Base-by-base conservation (phyloP, 768 basidiomycete species). In the Candolleomyces aberdarensis region DNA sequence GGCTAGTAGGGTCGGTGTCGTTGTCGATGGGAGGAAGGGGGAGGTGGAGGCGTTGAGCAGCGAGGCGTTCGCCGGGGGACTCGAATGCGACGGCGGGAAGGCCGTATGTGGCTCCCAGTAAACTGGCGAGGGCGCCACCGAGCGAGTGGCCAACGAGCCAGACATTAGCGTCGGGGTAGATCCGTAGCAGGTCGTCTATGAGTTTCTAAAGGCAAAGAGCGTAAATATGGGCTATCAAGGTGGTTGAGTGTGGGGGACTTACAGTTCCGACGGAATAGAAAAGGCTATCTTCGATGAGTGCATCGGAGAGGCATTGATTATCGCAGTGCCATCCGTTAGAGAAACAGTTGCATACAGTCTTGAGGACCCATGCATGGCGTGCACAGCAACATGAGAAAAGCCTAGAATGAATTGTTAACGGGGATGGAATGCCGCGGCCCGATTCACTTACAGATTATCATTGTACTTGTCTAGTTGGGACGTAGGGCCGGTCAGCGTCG, bases 331-430 rank as follows among this genome's bases (percentile, higher is more conserved):
- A 87, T 39, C 81, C 78, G 10, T 83, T 78, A 2, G 83, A 77
- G 70, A 87, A 95, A 75, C 96, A 98, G 66, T 92, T 83, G 75
- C 96, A 98, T 3, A 97, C 96, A 2, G 90, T 87, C 40, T 82
- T 81, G 70, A 93, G 89, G 29, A 83, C 69, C 95, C 96, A 98
- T 2, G 91, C 87, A 62, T 96, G 90, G 36, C 87, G 82, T 15
- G 94, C 96, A 67, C 96, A 98, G 70, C 96, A 98, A 74, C 96
- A 98, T 0, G 94, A 91, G 69, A 92, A 93, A 17, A 93, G 72
- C 51, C 78, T 78, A 56, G 29, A 50, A 26, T 26, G 19, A 10
- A 22, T 39, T 40, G 40, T 48, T 32, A 36, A 17, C 26, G 49
- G 36, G 51, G 39, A 49, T 56, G 19, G 44, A 50, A 56, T 17